Conservation (phyloP, 768 basidiomycete species). For the Trametes gibbosa region DNA sequence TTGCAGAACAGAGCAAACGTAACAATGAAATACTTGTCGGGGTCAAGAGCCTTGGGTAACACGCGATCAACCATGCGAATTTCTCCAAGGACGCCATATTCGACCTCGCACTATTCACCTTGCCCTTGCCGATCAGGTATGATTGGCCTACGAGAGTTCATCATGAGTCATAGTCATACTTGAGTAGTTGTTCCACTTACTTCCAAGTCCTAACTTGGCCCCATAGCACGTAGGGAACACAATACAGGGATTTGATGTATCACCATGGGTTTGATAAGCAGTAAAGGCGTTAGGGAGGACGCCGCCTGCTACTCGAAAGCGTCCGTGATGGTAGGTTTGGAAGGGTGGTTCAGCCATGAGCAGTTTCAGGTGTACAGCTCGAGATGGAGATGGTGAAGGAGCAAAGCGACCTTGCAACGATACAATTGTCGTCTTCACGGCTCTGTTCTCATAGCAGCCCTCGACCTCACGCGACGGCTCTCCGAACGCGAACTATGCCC, state of each 20-base stretch:
- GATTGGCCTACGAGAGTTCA: constrained; percentile 15
- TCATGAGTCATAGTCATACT: not conserved
- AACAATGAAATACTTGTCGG: constrained; percentile 27
- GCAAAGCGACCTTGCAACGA: not conserved
- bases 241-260: constrained; percentile 26
- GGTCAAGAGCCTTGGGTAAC: constrained; percentile 23
- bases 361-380: not conserved
- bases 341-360: constrained; percentile 8
- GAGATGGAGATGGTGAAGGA: not conserved
- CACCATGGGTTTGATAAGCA: constrained; percentile 27
- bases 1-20: constrained; percentile 31
- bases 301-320: constrained; percentile 24
- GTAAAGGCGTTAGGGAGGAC: constrained; percentile 26
- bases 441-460: not conserved
- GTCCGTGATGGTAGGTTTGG: constrained; percentile 27
- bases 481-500: not conserved
- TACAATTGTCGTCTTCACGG: not conserved
- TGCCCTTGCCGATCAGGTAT: constrained; percentile 24
- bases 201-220: constrained; percentile 20
- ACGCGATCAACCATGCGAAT: too few relatives aligned
- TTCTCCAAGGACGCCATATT: too few relatives aligned
- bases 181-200: constrained; percentile 4
- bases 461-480: not conserved
- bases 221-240: constrained; percentile 30
- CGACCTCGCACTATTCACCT: constrained; percentile 11